Base-by-base conservation (phyloP, 148 eudicot genomes). In the Suaeda aralocaspica region DNA sequence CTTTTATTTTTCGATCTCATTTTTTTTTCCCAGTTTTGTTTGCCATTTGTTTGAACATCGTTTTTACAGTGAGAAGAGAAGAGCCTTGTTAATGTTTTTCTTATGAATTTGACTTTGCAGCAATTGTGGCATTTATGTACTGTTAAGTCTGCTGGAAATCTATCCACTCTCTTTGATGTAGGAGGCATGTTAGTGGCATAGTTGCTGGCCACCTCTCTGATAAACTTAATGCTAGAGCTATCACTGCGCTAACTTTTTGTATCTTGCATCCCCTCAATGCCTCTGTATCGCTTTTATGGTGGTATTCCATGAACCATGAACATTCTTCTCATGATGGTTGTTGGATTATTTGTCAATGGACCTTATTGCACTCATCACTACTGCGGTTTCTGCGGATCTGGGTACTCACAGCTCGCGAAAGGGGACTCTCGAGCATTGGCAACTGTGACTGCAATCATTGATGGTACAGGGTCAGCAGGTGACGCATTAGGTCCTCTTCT, bases 401-500 rank as follows among this genome's bases (percentile, higher is more conserved):
- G 98, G 98, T 33, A 94, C 98, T 49, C 98, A 91, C 59, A 87
- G 92, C 61, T 91, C 97, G 60, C 77, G 91, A 87, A 74, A 73
- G 96, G 97, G 45, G 89, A 94, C 76, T 89, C 97, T 61, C 84
- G 98, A 59, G 98, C 98, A 25, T 66, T 94, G 81, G 98, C 98
- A 21, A 94, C 98, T 13, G 98, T 94, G 66, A 94, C 98, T n/a
- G 95, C 98, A 15, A 94, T 94, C 63, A 94, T 94, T 72, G 98
- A 94, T 66, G 98, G 98, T 19, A 94, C 98, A 10, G 98, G 98
- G 4, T 94, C 98, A 0, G 81, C 88, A 21, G 98, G 98, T 67
- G 98, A 97, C 16, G 96, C 98, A 68, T 59, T 91, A 15, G 98
- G 98, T 29, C 98, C 98, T 11, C 85, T 94, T 68, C 73, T 94